A percentile compares a stretch with the other conserved stretches of the same genome.
Evolutionary conservation across 192 early-diverging fungal genomes (phyloP).

Genomic region (Coemansia sp.): DNA sequence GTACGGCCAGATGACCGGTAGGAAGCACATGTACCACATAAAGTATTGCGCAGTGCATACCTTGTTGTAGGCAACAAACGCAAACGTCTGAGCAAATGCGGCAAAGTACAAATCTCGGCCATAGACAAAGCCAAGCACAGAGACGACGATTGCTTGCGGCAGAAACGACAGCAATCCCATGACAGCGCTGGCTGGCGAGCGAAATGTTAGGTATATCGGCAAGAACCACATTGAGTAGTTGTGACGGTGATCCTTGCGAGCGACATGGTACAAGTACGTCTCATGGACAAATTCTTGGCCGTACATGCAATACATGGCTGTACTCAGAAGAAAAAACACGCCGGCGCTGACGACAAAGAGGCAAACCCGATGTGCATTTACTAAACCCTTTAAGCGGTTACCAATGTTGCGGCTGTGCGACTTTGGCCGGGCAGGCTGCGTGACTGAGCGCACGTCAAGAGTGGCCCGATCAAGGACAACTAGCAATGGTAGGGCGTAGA

Average conservation of each 20-base stretch:
- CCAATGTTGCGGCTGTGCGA: not conserved
- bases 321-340: constrained; percentile 65
- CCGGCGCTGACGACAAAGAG: constrained; percentile 68
- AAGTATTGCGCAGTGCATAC: constrained; percentile 98
- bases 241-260: constrained; percentile 96
- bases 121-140: constrained; percentile 69
- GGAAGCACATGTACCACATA: constrained; percentile 97
- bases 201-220: constrained; percentile 84
- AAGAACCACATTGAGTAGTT: constrained; percentile 99
- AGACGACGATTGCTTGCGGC: constrained; percentile 77
- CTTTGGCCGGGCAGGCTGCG: not conserved
- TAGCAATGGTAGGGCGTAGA: constrained; percentile 88
- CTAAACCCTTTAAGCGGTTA: constrained; percentile 21
- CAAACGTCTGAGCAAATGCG: constrained; percentile 92
- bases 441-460: constrained; percentile 1
- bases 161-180: constrained; percentile 78
- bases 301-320: constrained; percentile 75
- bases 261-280: constrained; percentile 93
- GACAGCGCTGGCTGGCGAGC: constrained; percentile 50
- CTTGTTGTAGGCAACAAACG: constrained; percentile 96
- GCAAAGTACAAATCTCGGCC: constrained; percentile 86
- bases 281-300: constrained; percentile 86
- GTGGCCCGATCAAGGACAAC: constrained; percentile 56
- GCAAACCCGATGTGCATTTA: constrained; percentile 60
- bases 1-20: constrained; percentile 84